Evolutionary conservation across 2,329 filamentous ascomycete genomes (phyloP), one percentile per base, ranked within the genome.

Genomic region (Fusarium dimerum): DNA sequence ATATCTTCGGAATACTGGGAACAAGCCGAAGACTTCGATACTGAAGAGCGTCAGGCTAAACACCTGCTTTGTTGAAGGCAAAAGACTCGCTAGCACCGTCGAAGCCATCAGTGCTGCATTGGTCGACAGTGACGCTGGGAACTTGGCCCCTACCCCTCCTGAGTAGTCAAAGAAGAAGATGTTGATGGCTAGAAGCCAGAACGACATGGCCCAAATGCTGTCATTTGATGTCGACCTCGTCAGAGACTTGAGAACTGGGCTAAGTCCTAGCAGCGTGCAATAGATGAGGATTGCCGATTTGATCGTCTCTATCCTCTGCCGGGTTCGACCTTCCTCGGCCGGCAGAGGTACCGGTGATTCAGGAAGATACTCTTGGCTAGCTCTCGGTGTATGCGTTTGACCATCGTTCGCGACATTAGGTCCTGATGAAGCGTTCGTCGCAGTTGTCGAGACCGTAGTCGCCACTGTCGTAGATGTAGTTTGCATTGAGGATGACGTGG

Each of bases 101-200:
- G 89, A 93, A 1, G 93, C 93, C 92, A 97, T 97, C 47, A 99
- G 80, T 1, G 93, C 94, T 2, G 94, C 94, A 61, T 97, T 99
- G 20, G 94, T 99, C 10, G 91, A 96, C 6, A 97, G 80, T 4
- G 79, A 87, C 10, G 87, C 86, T 1, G 87, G 87, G 61, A 90
- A 87, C 62, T 86, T 88, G 53, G 71, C 73, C 20, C 77, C 78
- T 18, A 84, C 73, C 34, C 83, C 82, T 40, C 89, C 88, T 11
- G 90, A 90, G 71, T 99, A 99, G 78, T 99, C 94, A 68, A 97
- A 97, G 70, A 95, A 97, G 73, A 96, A 95, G 56, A 97, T 91
- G 71, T 99, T 99, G 73, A 97, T 93, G 65, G 89, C 84, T 57
- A 99, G 84, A 42, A 99, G 81, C 86, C 92, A 94, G 66, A 90